These are phyloP conservation scores for Solanum neorickii DNA, from an alignment of 257 asterid genomes.

Conservation along the genomic window DNA sequence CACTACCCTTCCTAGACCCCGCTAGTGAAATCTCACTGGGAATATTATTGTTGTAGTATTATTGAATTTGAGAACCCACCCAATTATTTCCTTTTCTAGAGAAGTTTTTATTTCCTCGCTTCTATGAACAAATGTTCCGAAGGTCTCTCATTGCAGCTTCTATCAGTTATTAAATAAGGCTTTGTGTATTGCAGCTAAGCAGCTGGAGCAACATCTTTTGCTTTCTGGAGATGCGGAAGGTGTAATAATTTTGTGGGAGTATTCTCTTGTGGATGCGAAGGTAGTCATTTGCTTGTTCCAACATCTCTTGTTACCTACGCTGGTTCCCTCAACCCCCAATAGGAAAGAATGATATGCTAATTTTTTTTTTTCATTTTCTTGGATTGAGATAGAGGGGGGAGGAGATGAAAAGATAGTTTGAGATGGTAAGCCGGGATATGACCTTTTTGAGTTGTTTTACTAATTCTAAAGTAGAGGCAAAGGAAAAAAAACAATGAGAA, in stretches of 20 bases:
- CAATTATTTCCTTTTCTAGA: neutral
- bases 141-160: neutral
- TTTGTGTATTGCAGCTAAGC: constrained; percentile 31
- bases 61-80: neutral
- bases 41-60: neutral
- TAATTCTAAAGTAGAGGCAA: too few species aligned
- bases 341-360: neutral
- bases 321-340: neutral
- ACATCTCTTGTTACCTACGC: neutral
- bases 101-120: neutral
- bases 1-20: neutral
- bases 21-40: neutral
- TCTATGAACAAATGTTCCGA: neutral
- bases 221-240: constrained; percentile 96
- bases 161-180: neutral
- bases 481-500: too few species aligned
- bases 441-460: too few species aligned
- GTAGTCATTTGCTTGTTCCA: constrained; percentile 18
- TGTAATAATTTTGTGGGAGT: constrained; percentile 70
- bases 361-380: neutral
- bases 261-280: constrained; percentile 48
- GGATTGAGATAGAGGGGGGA: neutral
- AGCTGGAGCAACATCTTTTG: constrained; percentile 48
- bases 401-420: neutral
- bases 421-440: neutral